Evolutionary conservation across 2,329 filamentous ascomycete genomes (phyloP).

Genomic region (Pestalotiopsis sp.): DNA sequence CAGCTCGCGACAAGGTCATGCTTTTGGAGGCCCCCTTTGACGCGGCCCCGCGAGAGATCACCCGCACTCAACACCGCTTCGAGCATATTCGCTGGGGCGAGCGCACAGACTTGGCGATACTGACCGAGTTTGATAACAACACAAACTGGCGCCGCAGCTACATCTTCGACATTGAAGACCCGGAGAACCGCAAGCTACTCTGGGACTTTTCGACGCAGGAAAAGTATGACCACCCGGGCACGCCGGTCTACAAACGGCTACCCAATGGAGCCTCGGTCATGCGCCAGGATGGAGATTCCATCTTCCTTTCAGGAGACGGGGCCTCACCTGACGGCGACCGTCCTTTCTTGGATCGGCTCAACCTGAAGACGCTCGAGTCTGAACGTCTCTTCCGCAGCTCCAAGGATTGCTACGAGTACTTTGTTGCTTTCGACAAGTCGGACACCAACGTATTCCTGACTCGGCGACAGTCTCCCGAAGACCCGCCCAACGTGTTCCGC

Average conservation of each 20-base stretch:
- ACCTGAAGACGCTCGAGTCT: background rate
- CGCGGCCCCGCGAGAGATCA: background rate
- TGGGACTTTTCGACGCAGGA: background rate
- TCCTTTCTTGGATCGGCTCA: background rate
- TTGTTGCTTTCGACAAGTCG: constrained; percentile 1
- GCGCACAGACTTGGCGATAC: background rate
- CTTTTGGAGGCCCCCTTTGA: constrained; percentile 1
- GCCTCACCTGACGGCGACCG: background rate
- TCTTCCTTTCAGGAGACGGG: background rate
- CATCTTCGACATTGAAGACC: background rate
- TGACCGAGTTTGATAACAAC: background rate
- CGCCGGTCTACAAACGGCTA: background rate
- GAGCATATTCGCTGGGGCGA: background rate
- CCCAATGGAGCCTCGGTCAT: background rate
- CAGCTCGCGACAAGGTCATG: constrained; percentile 6
- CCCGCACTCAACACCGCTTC: background rate
- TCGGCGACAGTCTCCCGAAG: background rate
- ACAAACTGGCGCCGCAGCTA: background rate
- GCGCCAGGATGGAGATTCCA: background rate
- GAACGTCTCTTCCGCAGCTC: constrained; percentile 1
- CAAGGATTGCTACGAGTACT: background rate
- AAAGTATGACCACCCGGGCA: background rate
- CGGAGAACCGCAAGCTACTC: background rate
- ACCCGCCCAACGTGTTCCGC: constrained; percentile 2
- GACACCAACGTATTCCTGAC: background rate